phyloP scores from a whole-genome alignment of 192 early-diverging fungal species.

The Entomortierella lignicola region DNA sequence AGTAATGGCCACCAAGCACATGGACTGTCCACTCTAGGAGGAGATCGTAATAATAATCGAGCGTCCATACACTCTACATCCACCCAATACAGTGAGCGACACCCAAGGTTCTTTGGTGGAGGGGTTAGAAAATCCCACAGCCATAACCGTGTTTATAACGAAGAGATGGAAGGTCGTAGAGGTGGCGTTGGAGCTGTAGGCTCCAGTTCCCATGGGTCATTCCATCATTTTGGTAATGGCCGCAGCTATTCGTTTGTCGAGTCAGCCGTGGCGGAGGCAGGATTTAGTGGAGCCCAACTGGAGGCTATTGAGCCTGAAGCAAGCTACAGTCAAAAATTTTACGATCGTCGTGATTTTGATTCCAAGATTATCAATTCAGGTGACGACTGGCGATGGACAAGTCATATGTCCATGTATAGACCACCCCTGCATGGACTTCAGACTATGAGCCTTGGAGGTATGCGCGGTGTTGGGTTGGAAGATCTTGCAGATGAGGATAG shows the following conservation, averaged over 20 bases:
- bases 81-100: no score
- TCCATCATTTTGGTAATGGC: slow-evolving; percentile 10
- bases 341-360: slow-evolving; percentile 49
- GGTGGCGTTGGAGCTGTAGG: no score
- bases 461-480: background rate
- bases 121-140: background rate
- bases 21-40: slow-evolving; percentile 16
- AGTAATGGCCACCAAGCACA: slow-evolving; percentile 12
- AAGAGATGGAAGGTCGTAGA: background rate
- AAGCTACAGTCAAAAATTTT: slow-evolving; percentile 20
- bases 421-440: slow-evolving; percentile 24
- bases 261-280: slow-evolving; percentile 30
- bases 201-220: no score
- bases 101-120: no score
- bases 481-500: slow-evolving; percentile 2
- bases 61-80: background rate
- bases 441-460: background rate
- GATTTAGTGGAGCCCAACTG: slow-evolving; percentile 11
- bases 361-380: slow-evolving; percentile 42
- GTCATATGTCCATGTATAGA: background rate
- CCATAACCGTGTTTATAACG: background rate
- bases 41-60: background rate
- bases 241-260: slow-evolving; percentile 40
- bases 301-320: slow-evolving; percentile 15
- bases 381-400: background rate